A percentile compares a stretch with the other conserved stretches of the same genome.
These are phyloP conservation scores for Fraxinus americana DNA, from an alignment of 257 asterid species.

Conservation along the genomic window DNA sequence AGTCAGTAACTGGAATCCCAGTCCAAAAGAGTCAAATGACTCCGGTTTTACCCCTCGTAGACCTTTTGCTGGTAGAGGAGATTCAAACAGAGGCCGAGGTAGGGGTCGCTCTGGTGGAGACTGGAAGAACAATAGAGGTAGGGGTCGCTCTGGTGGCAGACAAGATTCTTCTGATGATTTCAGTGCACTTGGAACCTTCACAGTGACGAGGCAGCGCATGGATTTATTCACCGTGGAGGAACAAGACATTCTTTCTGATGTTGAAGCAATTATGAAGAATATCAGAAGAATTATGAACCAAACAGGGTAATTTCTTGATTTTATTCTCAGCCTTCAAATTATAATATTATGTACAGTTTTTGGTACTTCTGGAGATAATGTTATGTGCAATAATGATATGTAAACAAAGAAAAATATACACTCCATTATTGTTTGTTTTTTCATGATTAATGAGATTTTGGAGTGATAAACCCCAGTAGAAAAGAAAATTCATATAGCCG, in stretches of 20 bases:
- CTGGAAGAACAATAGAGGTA: constrained; percentile 50
- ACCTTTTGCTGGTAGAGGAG: constrained; percentile 44
- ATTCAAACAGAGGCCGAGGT: constrained; percentile 48
- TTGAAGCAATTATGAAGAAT: constrained; percentile 66
- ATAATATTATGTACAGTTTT: neutral
- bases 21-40: constrained; percentile 34
- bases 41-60: constrained; percentile 35
- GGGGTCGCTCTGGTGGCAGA: constrained; percentile 60
- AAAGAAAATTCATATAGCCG: neutral
- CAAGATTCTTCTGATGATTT: constrained; percentile 56
- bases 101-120: constrained; percentile 37
- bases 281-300: constrained; percentile 70
- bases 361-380: neutral
- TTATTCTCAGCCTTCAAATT: constrained; percentile 14
- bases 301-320: constrained; percentile 56
- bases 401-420: neutral
- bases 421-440: neutral
- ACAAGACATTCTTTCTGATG: constrained; percentile 67
- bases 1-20: constrained; percentile 33
- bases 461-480: neutral
- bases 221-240: constrained; percentile 84
- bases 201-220: constrained; percentile 64
- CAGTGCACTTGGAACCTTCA: constrained; percentile 42
- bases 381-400: neutral
- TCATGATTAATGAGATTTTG: neutral